Evolutionary conservation across 306 rosid genomes (phyloP).

Genomic region (Mucuna pruriens): DNA sequence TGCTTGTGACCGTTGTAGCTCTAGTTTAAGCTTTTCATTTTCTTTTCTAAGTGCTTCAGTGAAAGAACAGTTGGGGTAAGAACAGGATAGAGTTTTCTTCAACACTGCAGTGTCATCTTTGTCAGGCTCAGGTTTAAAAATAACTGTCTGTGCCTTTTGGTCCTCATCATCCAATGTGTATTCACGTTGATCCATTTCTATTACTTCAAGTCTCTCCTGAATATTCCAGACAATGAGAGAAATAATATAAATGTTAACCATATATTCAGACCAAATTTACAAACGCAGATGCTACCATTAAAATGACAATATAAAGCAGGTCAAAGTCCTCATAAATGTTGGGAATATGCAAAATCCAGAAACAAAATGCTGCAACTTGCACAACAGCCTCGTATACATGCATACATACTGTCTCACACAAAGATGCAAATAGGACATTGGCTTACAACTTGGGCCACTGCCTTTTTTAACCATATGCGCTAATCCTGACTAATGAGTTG

Average conservation of each 20-base stretch:
- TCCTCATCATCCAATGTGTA: slow-evolving; percentile 98
- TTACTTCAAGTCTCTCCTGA: slow-evolving; percentile 93
- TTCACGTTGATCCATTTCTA: slow-evolving; percentile 90
- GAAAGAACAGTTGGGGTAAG: slow-evolving; percentile 89
- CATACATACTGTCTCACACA: background rate
- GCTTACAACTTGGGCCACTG: slow-evolving; percentile 7
- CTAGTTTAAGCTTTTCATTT: slow-evolving; percentile 91
- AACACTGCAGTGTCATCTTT: slow-evolving; percentile 67
- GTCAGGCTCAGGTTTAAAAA: slow-evolving; percentile 87
- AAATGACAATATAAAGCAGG: slow-evolving; percentile 8
- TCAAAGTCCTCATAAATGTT: slow-evolving; percentile 2
- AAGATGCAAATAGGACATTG: slow-evolving; percentile 17
- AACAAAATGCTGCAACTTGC: background rate
- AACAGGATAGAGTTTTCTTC: slow-evolving; percentile 93
- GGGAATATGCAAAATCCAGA: slow-evolving; percentile 21
- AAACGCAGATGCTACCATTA: slow-evolving; percentile 9
- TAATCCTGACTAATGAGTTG: slow-evolving; percentile 10
- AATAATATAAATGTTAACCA: slow-evolving; percentile 10
- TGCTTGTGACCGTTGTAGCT: slow-evolving; percentile 89
- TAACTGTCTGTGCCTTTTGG: slow-evolving; percentile 79
- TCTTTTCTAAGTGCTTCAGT: slow-evolving; percentile 81
- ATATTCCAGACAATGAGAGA: slow-evolving; percentile 36
- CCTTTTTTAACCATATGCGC: too few species aligned
- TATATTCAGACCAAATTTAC: slow-evolving; percentile 27
- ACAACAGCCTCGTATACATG: background rate